Evolutionary conservation across 768 basidiomycete species (phyloP).

Genomic region (Rhodocollybia butyracea): DNA sequence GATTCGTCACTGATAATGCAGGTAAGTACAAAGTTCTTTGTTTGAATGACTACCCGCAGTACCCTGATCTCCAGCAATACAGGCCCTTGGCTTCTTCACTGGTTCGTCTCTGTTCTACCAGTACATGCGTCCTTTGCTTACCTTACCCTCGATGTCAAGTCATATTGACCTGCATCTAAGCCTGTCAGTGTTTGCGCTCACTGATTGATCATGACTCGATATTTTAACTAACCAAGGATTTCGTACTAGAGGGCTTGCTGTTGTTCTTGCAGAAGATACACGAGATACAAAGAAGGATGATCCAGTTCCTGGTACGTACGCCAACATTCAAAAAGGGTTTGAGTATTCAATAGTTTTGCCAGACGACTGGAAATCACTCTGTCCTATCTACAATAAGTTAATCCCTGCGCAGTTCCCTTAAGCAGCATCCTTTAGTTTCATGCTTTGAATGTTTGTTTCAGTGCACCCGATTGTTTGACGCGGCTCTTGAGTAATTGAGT

Average conservation of each 20-base stretch:
- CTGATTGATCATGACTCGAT: not conserved
- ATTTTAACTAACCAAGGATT: too few species aligned
- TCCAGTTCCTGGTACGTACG: not conserved
- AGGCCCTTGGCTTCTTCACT: conserved; percentile 22
- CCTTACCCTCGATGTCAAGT: not conserved
- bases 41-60: too few species aligned
- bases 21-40: too few species aligned
- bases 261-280: conserved; percentile 7
- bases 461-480: too few species aligned
- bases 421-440: too few species aligned
- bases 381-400: conserved; percentile 1
- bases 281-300: not conserved
- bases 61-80: too few species aligned
- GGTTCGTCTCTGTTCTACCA: conserved; percentile 14
- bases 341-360: not conserved
- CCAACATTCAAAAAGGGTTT: not conserved
- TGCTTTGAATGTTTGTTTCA: too few species aligned
- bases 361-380: conserved; percentile 2
- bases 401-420: not conserved
- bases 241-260: conserved; percentile 8
- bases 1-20: conserved; percentile 52
- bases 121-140: too few species aligned
- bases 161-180: conserved; percentile 6
- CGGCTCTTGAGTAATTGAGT: too few species aligned
- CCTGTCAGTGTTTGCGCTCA: conserved; percentile 10